Evolutionary conservation across 208 protist genomes (phyloP).

Genomic region (Trypanosoma melophagium): DNA sequence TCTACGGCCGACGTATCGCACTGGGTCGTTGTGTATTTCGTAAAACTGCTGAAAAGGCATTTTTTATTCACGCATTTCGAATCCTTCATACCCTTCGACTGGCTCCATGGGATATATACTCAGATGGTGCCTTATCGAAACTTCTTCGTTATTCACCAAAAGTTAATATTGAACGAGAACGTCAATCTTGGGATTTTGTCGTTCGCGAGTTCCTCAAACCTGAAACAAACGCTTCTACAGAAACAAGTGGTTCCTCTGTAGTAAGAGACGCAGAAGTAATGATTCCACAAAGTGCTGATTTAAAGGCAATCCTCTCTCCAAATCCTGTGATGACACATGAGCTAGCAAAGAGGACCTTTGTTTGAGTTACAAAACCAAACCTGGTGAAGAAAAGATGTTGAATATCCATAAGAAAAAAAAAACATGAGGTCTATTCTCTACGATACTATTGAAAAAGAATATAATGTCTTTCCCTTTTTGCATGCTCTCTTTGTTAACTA

Average conservation of each 20-base stretch:
- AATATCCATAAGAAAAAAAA: background rate
- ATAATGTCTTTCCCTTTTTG: too few relatives aligned
- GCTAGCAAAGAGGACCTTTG: slow-evolving; percentile 29
- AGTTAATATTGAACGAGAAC: slow-evolving; percentile 12
- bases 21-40: slow-evolving; percentile 52
- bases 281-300: slow-evolving; percentile 12
- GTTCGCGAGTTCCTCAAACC: slow-evolving; percentile 15
- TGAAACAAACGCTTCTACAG: background rate
- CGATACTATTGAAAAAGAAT: too few relatives aligned
- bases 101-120: slow-evolving; percentile 46
- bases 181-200: slow-evolving; percentile 24
- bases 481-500: background rate
- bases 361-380: background rate
- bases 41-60: slow-evolving; percentile 44
- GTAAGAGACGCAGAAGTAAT: slow-evolving; percentile 24
- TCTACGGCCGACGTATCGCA: slow-evolving; percentile 49
- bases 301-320: slow-evolving; percentile 19
- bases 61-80: slow-evolving; percentile 66
- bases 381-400: too few relatives aligned
- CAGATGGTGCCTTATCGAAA: background rate
- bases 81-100: slow-evolving; percentile 41
- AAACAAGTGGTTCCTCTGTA: background rate
- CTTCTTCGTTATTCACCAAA: slow-evolving; percentile 4
- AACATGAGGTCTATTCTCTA: background rate
- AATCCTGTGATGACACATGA: slow-evolving; percentile 39